Evolutionary conservation across 2,329 filamentous ascomycete genomes (phyloP).

Genomic region (Beauveria sp.): DNA sequence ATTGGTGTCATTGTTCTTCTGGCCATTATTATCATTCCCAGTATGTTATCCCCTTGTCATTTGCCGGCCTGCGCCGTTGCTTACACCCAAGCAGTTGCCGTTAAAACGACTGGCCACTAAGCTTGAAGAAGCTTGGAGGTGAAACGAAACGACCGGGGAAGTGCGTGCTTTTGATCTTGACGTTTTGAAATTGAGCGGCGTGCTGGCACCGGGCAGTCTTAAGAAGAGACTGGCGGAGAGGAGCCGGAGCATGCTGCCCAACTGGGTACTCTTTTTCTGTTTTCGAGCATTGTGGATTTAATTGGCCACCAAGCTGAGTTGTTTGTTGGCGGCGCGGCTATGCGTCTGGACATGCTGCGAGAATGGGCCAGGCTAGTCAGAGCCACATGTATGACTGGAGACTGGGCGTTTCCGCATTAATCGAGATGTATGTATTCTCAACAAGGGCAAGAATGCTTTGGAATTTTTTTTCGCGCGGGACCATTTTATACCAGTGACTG

Average conservation of each 20-base stretch:
- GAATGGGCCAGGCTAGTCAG: not conserved
- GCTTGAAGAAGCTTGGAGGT: not conserved
- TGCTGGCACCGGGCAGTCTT: slow-evolving; percentile 3
- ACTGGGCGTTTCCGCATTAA: slow-evolving; percentile 40
- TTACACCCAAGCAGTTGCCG: slow-evolving; percentile 1
- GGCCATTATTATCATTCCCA: slow-evolving; percentile 85
- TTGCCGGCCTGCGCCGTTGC: not conserved
- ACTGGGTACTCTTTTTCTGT: slow-evolving; percentile 22
- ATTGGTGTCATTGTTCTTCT: slow-evolving; percentile 85
- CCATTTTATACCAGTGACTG: not conserved
- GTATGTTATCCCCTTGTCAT: not conserved
- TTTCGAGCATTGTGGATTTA: slow-evolving; percentile 30
- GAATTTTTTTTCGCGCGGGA: not conserved
- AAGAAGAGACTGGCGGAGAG: not conserved
- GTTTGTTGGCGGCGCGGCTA: slow-evolving; percentile 20
- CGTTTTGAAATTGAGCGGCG: slow-evolving; percentile 9
- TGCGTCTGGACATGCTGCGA: not conserved
- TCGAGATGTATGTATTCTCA: slow-evolving; percentile 27
- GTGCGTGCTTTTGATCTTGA: not conserved
- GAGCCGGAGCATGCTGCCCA: slow-evolving; percentile 4
- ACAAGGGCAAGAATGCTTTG: not conserved
- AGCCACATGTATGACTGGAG: slow-evolving; percentile 38
- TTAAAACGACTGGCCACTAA: slow-evolving; percentile 14
- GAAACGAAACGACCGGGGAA: not conserved
- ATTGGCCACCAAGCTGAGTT: slow-evolving; percentile 24